Evolutionary conservation across 2,329 filamentous ascomycete genomes (phyloP).

Genomic region (Podosphaera leucotricha): DNA sequence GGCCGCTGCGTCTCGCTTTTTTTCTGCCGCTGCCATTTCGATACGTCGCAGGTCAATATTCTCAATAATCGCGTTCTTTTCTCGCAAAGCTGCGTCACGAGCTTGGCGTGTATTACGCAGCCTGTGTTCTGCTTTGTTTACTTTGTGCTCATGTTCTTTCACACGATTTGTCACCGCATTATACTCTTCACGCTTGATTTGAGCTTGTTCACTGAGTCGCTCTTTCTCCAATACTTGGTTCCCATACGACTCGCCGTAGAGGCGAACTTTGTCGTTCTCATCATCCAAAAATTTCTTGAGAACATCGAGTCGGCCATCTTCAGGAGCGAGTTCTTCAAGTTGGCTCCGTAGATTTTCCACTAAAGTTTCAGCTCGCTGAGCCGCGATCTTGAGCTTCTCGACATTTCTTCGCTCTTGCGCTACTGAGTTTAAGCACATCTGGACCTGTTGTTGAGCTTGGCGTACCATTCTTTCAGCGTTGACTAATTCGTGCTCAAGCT

Average conservation of each 20-base stretch:
- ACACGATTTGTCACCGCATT: constrained; percentile 19
- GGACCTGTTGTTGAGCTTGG: constrained; percentile 22
- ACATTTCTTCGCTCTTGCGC: constrained; percentile 23
- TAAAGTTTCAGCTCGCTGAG: constrained; percentile 36
- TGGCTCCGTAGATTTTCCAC: constrained; percentile 30
- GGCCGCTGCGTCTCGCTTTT: constrained; percentile 23
- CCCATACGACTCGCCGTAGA: constrained; percentile 31
- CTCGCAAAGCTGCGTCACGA: constrained; percentile 28
- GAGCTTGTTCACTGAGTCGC: constrained; percentile 21
- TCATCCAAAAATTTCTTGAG: constrained; percentile 35
- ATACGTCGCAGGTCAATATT: constrained; percentile 24
- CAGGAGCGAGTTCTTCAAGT: constrained; percentile 42
- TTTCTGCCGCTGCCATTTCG: constrained; percentile 22
- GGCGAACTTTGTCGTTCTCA: constrained; percentile 20
- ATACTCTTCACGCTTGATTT: constrained; percentile 16
- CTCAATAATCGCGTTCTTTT: constrained; percentile 38
- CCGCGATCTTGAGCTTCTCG: constrained; percentile 26
- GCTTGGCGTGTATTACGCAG: constrained; percentile 23
- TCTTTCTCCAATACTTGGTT: constrained; percentile 25
- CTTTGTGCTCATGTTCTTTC: constrained; percentile 17
- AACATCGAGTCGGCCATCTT: constrained; percentile 39
- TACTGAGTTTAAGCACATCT: constrained; percentile 25
- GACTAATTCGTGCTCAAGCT: constrained; percentile 30
- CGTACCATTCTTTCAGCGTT: constrained; percentile 18
- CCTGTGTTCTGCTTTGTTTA: constrained; percentile 33